These are phyloP conservation scores for Massospora cicadina DNA, from an alignment of 371 early-diverging fungal species.

Conservation along the genomic window DNA sequence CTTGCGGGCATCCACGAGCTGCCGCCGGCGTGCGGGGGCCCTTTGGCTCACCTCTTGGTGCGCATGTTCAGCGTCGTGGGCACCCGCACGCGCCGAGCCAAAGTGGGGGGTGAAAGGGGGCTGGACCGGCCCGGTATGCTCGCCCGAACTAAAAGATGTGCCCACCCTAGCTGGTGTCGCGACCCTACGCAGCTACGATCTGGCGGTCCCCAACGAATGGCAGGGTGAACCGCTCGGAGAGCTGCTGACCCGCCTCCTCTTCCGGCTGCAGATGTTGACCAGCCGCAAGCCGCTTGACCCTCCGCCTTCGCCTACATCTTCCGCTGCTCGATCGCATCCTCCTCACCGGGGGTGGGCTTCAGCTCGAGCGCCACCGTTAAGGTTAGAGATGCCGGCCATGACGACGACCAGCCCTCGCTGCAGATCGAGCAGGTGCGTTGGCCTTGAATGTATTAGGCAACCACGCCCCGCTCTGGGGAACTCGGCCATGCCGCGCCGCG, in stretches of 20 bases:
- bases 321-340: constrained; percentile 57
- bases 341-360: constrained; percentile 30
- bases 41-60: constrained; percentile 26
- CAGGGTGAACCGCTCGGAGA: constrained; percentile 36
- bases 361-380: constrained; percentile 20
- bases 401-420: constrained; percentile 17
- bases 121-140: constrained; percentile 18
- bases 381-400: constrained; percentile 28
- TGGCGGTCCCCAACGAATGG: constrained; percentile 48
- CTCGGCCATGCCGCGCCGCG: constrained; percentile 39
- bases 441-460: constrained; percentile 12
- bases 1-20: constrained; percentile 41
- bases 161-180: constrained; percentile 8
- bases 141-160: constrained; percentile 6
- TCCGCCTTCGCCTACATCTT: constrained; percentile 68
- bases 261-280: constrained; percentile 48
- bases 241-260: constrained; percentile 49
- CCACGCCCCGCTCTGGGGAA: neutral
- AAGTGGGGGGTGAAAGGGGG: constrained; percentile 31
- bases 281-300: constrained; percentile 42
- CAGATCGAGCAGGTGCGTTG: constrained; percentile 15
- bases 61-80: constrained; percentile 26
- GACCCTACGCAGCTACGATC: constrained; percentile 12
- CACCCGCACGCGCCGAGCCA: constrained; percentile 24
- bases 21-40: constrained; percentile 24